A percentile compares a stretch with the other conserved stretches of the same genome.
Conservation (phyloP, 202 grass and related monocot genomes). For the Saccharum hybrid region DNA sequence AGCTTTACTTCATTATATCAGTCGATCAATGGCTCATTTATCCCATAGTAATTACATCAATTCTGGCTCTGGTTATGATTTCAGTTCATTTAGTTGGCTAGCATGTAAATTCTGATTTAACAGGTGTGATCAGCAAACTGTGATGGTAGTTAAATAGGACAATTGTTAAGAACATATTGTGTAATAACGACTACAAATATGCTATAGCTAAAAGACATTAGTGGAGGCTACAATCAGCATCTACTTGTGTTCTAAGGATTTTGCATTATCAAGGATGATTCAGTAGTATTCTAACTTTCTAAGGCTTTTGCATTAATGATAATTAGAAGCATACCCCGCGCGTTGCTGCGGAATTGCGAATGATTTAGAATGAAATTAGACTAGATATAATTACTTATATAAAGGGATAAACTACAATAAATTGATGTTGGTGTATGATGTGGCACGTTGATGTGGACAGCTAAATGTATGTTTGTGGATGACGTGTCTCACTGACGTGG, state of each 20-base stretch:
- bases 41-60: conserved; percentile 13
- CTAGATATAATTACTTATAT: background rate
- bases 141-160: background rate
- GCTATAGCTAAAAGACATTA: background rate
- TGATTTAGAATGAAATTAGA: background rate
- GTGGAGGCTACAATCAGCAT: background rate
- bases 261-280: background rate
- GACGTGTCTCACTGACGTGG: background rate
- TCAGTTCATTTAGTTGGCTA: background rate
- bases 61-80: conserved; percentile 8
- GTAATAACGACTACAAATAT: background rate
- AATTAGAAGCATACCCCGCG: background rate
- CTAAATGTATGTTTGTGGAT: background rate
- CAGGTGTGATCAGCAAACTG: background rate
- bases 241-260: background rate
- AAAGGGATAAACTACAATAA: background rate
- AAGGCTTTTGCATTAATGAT: background rate
- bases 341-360: background rate
- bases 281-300: background rate
- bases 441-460: background rate
- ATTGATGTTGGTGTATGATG: background rate
- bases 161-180: background rate
- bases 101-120: background rate
- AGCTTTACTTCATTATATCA: conserved; percentile 10
- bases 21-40: conserved; percentile 7